Conservation (phyloP, 2,329 filamentous ascomycete species). For the Eurotiales sp. region DNA sequence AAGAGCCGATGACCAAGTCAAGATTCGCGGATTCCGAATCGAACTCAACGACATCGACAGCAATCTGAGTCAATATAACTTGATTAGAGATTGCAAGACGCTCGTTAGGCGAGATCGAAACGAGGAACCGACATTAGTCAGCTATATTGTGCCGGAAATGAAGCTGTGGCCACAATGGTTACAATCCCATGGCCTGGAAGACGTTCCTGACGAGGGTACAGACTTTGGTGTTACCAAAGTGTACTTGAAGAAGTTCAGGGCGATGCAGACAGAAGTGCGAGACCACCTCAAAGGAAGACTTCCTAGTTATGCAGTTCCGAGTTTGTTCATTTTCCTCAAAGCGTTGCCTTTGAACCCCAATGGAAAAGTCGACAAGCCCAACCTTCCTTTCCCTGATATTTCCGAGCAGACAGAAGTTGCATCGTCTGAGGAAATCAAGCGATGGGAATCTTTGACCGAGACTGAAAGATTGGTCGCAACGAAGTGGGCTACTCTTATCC, state of each 20-base stretch:
- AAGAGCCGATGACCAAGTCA: conserved; percentile 83
- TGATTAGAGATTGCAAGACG: conserved; percentile 82
- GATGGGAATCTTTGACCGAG: conserved; percentile 43
- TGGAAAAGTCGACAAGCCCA: conserved; percentile 76
- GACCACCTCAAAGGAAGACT: conserved; percentile 69
- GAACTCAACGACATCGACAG: conserved; percentile 92
- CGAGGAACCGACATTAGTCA: conserved; percentile 82
- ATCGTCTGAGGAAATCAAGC: conserved; percentile 48
- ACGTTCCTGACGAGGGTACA: conserved; percentile 50
- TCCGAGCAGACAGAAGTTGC: conserved; percentile 60
- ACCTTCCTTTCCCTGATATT: conserved; percentile 75
- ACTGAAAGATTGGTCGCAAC: conserved; percentile 66
- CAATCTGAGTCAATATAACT: conserved; percentile 67
- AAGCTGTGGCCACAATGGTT: conserved; percentile 70
- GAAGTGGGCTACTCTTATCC: conserved; percentile 70
- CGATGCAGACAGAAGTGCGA: conserved; percentile 57
- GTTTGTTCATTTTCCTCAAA: conserved; percentile 67
- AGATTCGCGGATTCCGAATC: conserved; percentile 93
- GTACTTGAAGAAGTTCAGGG: conserved; percentile 57
- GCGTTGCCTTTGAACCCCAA: conserved; percentile 79
- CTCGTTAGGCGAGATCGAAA: conserved; percentile 77
- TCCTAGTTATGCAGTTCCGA: conserved; percentile 71
- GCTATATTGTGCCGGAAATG: conserved; percentile 82
- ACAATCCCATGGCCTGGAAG: conserved; percentile 51
- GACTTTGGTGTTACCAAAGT: conserved; percentile 19